A percentile compares a stretch with the other conserved stretches of the same genome.
These are phyloP conservation scores for Nissolia schottii DNA, from an alignment of 306 rosid species.

Conservation along the genomic window DNA sequence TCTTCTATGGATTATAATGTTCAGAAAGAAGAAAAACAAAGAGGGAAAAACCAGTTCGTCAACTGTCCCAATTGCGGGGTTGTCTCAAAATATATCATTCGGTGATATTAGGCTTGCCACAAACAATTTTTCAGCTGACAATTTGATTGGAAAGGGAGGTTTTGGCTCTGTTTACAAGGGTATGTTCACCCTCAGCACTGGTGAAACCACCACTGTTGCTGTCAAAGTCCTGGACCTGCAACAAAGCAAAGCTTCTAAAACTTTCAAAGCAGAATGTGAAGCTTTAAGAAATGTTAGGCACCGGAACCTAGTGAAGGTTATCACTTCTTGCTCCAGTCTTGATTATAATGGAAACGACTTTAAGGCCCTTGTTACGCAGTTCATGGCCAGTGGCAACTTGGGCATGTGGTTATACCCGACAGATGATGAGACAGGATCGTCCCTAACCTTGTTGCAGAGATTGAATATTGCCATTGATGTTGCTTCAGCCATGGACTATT, in stretches of 20 bases:
- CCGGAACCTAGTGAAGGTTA: constrained; percentile 32
- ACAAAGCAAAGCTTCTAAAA: constrained; percentile 36
- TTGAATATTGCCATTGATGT: constrained; percentile 37
- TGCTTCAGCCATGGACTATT: constrained; percentile 44
- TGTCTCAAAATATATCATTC: constrained; percentile 35
- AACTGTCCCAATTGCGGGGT: neutral
- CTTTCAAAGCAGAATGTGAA: constrained; percentile 43
- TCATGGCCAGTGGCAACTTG: constrained; percentile 40
- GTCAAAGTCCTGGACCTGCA: constrained; percentile 43
- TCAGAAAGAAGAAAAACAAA: no score
- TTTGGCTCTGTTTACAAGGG: constrained; percentile 77
- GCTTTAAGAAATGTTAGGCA: constrained; percentile 35
- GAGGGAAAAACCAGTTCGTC: neutral
- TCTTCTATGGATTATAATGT: neutral
- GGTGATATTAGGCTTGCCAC: constrained; percentile 70
- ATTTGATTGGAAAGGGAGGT: constrained; percentile 72
- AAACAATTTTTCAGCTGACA: constrained; percentile 66
- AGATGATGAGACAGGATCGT: constrained; percentile 20
- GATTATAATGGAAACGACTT: constrained; percentile 39
- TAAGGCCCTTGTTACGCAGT: constrained; percentile 39
- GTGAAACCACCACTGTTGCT: constrained; percentile 35
- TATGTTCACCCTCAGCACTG: constrained; percentile 43
- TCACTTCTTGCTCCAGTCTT: constrained; percentile 38
- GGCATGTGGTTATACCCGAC: constrained; percentile 24
- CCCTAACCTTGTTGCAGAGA: constrained; percentile 29